Base-by-base conservation (phyloP, 176 grass and related monocot genomes). In the Secale cereale region DNA sequence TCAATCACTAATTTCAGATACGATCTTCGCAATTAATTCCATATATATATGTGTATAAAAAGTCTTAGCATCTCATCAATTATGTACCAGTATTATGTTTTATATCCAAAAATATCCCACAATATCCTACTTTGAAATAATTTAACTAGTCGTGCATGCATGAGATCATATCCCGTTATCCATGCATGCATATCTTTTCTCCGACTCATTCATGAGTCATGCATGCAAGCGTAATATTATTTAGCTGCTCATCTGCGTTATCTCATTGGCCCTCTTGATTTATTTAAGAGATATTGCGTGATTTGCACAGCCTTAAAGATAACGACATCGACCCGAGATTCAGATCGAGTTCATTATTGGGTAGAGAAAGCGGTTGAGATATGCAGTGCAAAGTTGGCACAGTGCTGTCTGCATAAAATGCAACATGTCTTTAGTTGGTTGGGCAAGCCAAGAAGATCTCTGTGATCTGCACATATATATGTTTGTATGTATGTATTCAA, bases 301-400 rank as follows among this genome's bases (percentile, higher is more conserved):
- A 91, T 91, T 57, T 80, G 76, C 25, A 75, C 85, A 83, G 27
- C 67, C 19, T 68, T 83, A 43, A 79, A 86, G 66, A 66, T 79
- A 84, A 32, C 30, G n/a, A 45, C 28, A 50, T 63, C 63, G 2
- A 19, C 2, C 65, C 0, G 65, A 65, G 14, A 65, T 22, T 57
- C 2, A 65, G 29, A 31, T 17, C 28, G 54, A 32, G 48, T 41
- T 83, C 33, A 15, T 73, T 68, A 54, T 81, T 65, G 73, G 74
- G 54, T 65, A 78, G 25, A 79, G 52, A 79, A 83, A 86, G 81
- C 19, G 83, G 89, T 79, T 83, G 89, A 79, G 84, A 87, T 90
- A 79, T 79, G 85, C 76, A 37, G 75, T 28, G 74, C 59, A 90
- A 90, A 83, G 88, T 83, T 83, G 57, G 65, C 45, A 76, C 80